Evolutionary conservation across 2,329 filamentous ascomycete genomes (phyloP).

Genomic region (Trichoderma atroviride): DNA sequence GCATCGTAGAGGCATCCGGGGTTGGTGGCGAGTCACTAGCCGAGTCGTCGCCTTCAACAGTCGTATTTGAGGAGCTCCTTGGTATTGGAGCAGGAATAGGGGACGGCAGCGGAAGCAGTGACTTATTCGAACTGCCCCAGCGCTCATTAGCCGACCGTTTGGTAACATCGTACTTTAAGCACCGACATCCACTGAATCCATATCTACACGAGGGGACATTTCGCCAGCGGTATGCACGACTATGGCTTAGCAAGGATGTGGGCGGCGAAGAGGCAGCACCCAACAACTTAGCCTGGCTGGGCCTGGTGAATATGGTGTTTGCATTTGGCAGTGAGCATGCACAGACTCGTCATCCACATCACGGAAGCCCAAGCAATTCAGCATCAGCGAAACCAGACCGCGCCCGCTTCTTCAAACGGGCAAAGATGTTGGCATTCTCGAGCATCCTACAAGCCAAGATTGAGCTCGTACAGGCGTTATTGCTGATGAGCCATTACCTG

Average conservation of each 20-base stretch:
- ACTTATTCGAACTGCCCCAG: slow-evolving; percentile 18
- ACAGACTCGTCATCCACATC: slow-evolving; percentile 4
- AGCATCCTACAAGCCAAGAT: slow-evolving; percentile 20
- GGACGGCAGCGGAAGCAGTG: slow-evolving; percentile 10
- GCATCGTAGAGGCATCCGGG: neutral
- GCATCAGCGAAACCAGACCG: slow-evolving; percentile 18
- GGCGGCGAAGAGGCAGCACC: slow-evolving; percentile 19
- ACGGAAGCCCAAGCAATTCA: neutral
- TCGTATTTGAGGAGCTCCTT: slow-evolving; percentile 16
- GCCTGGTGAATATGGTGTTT: slow-evolving; percentile 22
- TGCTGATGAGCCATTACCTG: slow-evolving; percentile 21
- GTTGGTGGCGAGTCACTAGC: neutral
- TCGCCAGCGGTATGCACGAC: slow-evolving; percentile 13
- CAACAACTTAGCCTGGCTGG: slow-evolving; percentile 16
- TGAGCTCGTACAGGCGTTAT: slow-evolving; percentile 16
- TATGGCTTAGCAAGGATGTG: slow-evolving; percentile 20
- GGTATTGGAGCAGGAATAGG: slow-evolving; percentile 17
- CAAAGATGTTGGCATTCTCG: slow-evolving; percentile 18
- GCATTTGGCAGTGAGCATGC: slow-evolving; percentile 18
- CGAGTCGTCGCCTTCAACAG: slow-evolving; percentile 16
- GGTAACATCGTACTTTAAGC: slow-evolving; percentile 17
- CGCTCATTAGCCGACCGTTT: slow-evolving; percentile 13
- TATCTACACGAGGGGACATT: slow-evolving; percentile 18
- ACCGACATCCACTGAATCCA: slow-evolving; percentile 19
- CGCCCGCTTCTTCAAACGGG: slow-evolving; percentile 19